These are phyloP conservation scores for Yamadazyma dendronema DNA, from an alignment of 1,139 yeast species.

Conservation along the genomic window DNA sequence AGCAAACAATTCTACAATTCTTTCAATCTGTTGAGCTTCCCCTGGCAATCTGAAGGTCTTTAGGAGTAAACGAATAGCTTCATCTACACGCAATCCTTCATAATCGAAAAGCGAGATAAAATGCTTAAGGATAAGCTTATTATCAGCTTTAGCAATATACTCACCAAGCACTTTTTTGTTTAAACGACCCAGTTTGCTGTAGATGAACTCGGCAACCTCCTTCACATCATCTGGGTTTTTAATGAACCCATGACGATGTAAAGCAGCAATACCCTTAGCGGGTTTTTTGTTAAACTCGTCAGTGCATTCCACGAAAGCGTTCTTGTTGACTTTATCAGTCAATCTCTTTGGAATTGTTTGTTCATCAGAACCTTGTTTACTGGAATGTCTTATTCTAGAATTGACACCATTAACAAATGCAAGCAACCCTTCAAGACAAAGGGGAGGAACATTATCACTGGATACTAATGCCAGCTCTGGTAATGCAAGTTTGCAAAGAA, in stretches of 20 bases:
- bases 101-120: constrained; percentile 79
- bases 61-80: constrained; percentile 79
- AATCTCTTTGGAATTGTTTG: constrained; percentile 30
- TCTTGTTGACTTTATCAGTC: constrained; percentile 56
- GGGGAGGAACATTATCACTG: constrained; percentile 88
- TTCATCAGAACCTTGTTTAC: constrained; percentile 11
- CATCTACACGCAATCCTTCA: constrained; percentile 78
- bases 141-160: constrained; percentile 73
- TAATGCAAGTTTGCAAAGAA: constrained; percentile 70
- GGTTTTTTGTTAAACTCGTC: constrained; percentile 76
- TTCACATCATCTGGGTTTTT: constrained; percentile 48
- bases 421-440: constrained; percentile 85
- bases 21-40: constrained; percentile 93
- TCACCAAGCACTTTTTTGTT: constrained; percentile 90
- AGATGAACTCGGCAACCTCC: constrained; percentile 75
- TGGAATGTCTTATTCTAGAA: constrained; percentile 45
- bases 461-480: constrained; percentile 78
- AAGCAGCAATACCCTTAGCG: constrained; percentile 63
- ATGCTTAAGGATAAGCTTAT: constrained; percentile 54
- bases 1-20: constrained; percentile 85
- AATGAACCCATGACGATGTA: constrained; percentile 66
- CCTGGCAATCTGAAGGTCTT: constrained; percentile 93
- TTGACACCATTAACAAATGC: constrained; percentile 67
- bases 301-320: constrained; percentile 73
- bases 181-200: constrained; percentile 73